Conservation (phyloP, 352 stramenopile species). For the Phytophthora pisi region DNA sequence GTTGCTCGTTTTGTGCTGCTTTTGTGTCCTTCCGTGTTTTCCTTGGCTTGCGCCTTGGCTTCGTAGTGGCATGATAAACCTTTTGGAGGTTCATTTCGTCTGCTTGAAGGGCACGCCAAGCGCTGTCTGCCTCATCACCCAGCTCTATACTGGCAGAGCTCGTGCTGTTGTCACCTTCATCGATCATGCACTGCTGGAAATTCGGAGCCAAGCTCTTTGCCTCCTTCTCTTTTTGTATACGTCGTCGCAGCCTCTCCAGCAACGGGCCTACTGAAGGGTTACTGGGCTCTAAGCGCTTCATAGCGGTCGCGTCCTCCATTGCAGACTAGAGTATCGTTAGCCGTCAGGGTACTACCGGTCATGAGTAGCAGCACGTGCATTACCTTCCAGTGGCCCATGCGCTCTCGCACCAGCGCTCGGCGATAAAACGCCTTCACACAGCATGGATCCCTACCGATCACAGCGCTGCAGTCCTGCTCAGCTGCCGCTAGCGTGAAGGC, state of each 20-base stretch:
- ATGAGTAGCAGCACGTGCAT: too few relatives aligned
- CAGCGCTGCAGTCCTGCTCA: constrained; percentile 76
- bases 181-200: constrained; percentile 17
- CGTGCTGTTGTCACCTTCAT: background rate
- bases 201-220: constrained; percentile 6
- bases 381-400: constrained; percentile 68
- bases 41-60: constrained; percentile 2
- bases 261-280: constrained; percentile 43
- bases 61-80: constrained; percentile 4
- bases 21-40: constrained; percentile 13
- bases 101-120: constrained; percentile 60
- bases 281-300: constrained; percentile 43
- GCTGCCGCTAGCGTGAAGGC: constrained; percentile 28
- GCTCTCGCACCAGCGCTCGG: constrained; percentile 74
- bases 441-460: constrained; percentile 60
- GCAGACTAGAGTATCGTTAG: constrained; percentile 33
- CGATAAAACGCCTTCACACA: constrained; percentile 93
- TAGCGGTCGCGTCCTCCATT: constrained; percentile 29
- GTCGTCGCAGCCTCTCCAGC: constrained; percentile 25
- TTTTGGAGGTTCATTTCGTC: constrained; percentile 51
- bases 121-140: constrained; percentile 32
- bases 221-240: constrained; percentile 13
- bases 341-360: too few relatives aligned
- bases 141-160: background rate
- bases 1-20: background rate